phyloP scores from a whole-genome alignment of 2,329 filamentous ascomycete genomes.

The Nigrograna mackinnonii region DNA sequence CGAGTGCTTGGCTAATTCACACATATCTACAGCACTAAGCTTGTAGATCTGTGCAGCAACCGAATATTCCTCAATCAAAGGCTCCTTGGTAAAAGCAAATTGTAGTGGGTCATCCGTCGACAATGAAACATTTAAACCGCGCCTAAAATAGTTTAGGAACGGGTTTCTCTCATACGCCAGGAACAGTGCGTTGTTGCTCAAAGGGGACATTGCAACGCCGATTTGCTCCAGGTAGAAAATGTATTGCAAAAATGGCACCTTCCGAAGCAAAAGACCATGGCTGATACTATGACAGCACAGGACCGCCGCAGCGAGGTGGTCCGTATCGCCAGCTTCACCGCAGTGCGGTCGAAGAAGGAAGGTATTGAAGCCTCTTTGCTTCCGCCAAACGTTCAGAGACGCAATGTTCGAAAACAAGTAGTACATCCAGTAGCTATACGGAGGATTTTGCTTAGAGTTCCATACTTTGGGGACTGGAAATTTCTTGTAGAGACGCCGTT shows the following conservation, averaged over 20 bases:
- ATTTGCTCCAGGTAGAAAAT: constrained; percentile 98
- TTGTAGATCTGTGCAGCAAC: constrained; percentile 99
- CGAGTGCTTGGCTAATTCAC: constrained; percentile 93
- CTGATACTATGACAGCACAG: constrained; percentile 97
- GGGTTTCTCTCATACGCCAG: constrained; percentile 96
- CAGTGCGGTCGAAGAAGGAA: constrained; percentile 92
- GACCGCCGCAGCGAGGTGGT: constrained; percentile 89
- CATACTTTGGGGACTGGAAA: constrained; percentile 89
- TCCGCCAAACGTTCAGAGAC: constrained; percentile 89
- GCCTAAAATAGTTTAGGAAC: constrained; percentile 92
- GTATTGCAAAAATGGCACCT: constrained; percentile 93
- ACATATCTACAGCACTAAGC: constrained; percentile 96
- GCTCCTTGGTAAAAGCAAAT: constrained; percentile 98
- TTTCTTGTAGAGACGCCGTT: constrained; percentile 91
- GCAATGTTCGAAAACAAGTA: constrained; percentile 93
- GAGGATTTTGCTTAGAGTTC: constrained; percentile 92
- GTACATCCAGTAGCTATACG: constrained; percentile 99
- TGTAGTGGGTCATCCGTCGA: constrained; percentile 97
- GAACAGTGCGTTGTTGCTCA: constrained; percentile 97
- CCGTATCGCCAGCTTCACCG: constrained; percentile 94
- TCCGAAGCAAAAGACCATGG: constrained; percentile 88
- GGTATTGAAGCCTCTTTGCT: constrained; percentile 91
- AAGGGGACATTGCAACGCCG: constrained; percentile 97
- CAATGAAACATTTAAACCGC: constrained; percentile 91
- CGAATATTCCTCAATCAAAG: constrained; percentile 95